Base-by-base conservation (phyloP, 768 basidiomycete genomes). In the Ramaria rubella region DNA sequence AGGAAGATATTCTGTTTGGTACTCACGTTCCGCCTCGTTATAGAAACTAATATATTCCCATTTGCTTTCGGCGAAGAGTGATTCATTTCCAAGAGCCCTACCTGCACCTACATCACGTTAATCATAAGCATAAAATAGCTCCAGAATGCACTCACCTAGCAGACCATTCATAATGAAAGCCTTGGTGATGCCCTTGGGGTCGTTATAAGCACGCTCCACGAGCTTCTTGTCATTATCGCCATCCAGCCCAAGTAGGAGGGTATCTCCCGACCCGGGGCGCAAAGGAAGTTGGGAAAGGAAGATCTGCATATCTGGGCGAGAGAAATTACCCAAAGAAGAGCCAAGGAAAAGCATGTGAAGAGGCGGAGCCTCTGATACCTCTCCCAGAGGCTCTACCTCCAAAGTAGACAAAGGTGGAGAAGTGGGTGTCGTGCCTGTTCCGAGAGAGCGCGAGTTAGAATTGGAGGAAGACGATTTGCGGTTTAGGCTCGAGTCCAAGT, bases 321-420 rank as follows among this genome's bases (percentile, higher is more conserved):
- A 64, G 68, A 98, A 97, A 73, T 97, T 98, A 6, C 94, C 96
- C 6, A 98, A 67, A 0, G 91, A 90, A 0, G 90, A 94, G 0
- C 95, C 96, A 17, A 98, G 75, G 74, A 96, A 97, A 59, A 98
- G 74, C 52, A 97, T 73, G 65, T 96, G 94, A 30, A 92, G 69
- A 14, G 88, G 85, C 15, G 52, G 44, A 23, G n/a, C 17, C 21
- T 27, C 51, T 21, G 33, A 5, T n/a, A n/a, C n/a, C n/a, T n/a
- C n/a, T n/a, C n/a, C 5, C 3, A 8, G 33, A 12, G 4, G 29
- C 14, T 12, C 29, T 44, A 19, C 23, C 30, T 36, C 27, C 19
- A 23, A 12, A 42, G 21, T 17, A 29, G 57, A 51, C 33, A 19
- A 57, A 52, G 26, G 58, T 62, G 50, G 60, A 38, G 53, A 61